Conservation (phyloP, 352 stramenopile species). For the Thalassiosira hispida region DNA sequence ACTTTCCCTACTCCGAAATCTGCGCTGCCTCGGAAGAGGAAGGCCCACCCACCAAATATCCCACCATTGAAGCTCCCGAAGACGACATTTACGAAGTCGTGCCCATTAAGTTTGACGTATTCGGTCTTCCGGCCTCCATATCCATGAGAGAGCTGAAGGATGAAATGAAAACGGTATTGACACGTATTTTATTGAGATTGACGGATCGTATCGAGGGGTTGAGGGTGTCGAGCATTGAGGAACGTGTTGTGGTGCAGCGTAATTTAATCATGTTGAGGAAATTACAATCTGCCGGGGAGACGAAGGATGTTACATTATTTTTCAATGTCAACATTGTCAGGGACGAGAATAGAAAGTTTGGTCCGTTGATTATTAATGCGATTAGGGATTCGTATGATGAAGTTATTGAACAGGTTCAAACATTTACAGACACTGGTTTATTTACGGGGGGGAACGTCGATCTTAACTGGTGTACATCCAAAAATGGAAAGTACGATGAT, state of each 20-base stretch:
- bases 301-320: conserved; percentile 16
- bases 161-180: conserved; percentile 14
- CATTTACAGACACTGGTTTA: conserved; percentile 26
- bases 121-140: background rate
- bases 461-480: conserved; percentile 25
- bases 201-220: background rate
- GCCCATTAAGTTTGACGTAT: conserved; percentile 1
- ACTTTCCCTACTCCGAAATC: conserved; percentile 36
- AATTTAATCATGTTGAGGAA: background rate
- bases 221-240: conserved; percentile 15
- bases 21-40: conserved; percentile 17
- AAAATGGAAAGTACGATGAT: conserved; percentile 11
- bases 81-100: conserved; percentile 37
- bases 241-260: background rate
- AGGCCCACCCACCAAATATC: conserved; percentile 43
- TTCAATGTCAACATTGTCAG: conserved; percentile 16
- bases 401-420: conserved; percentile 23
- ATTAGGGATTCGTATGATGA: conserved; percentile 23
- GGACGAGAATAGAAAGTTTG: conserved; percentile 11
- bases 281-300: background rate
- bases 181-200: conserved; percentile 12
- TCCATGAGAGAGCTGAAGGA: background rate
- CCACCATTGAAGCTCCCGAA: conserved; percentile 29
- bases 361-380: conserved; percentile 30
- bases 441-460: background rate